Conservation (phyloP, 805 yeast species). For the Yamadazyma scolyti region DNA sequence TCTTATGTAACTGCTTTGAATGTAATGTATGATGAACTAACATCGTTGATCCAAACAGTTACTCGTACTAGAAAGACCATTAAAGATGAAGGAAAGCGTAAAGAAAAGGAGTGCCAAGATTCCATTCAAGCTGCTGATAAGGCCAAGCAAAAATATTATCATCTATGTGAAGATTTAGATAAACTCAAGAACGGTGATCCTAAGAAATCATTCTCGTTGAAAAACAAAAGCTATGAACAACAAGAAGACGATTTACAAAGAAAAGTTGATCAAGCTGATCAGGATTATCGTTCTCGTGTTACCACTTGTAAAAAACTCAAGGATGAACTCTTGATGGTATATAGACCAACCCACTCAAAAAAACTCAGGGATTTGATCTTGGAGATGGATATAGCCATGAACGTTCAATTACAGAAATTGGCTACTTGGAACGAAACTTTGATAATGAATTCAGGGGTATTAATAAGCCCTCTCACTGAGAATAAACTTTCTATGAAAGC, state of each 20-base stretch:
- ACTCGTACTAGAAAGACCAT: constrained; percentile 67
- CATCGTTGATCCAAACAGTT: constrained; percentile 65
- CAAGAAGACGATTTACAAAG: constrained; percentile 83
- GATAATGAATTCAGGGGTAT: constrained; percentile 79
- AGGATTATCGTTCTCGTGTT: constrained; percentile 79
- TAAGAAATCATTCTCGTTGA: constrained; percentile 76
- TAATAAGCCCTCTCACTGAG: constrained; percentile 68
- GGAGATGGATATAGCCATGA: constrained; percentile 87
- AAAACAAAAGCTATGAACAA: constrained; percentile 76
- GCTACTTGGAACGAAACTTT: constrained; percentile 84
- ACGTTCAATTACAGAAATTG: constrained; percentile 83
- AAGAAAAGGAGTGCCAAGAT: constrained; percentile 82
- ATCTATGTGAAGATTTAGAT: constrained; percentile 83
- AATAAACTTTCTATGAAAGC: constrained; percentile 65
- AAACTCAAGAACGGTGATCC: constrained; percentile 79
- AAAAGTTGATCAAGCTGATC: constrained; percentile 81
- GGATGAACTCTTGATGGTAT: constrained; percentile 64
- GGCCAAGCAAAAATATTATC: constrained; percentile 71
- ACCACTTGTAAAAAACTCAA: constrained; percentile 68
- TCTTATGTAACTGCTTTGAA: constrained; percentile 77
- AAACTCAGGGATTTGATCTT: constrained; percentile 72
- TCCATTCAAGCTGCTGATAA: constrained; percentile 83
- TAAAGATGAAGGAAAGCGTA: constrained; percentile 77
- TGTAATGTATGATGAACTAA: constrained; percentile 81
- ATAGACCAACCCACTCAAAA: constrained; percentile 74